These are phyloP conservation scores for Sphaerosporella brunnea DNA, from an alignment of 495 filamentous ascomycete genomes.

Conservation along the genomic window DNA sequence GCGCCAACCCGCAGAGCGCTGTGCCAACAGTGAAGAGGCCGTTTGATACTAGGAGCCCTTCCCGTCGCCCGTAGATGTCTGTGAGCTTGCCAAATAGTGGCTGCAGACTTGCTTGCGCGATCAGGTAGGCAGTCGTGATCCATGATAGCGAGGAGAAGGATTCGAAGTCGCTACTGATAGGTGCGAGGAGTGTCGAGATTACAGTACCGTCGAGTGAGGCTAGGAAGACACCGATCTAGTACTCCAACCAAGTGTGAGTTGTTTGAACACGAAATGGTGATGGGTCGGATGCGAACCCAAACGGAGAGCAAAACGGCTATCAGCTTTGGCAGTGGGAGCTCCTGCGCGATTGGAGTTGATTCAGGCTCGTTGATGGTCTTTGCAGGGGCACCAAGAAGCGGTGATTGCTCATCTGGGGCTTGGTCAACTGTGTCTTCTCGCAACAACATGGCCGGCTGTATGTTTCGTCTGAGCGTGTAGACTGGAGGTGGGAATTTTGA, in stretches of 20 bases:
- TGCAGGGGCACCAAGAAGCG: not conserved
- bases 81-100: constrained; percentile 72
- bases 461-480: too few species aligned
- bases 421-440: too few species aligned
- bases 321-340: constrained; percentile 31
- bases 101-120: constrained; percentile 76
- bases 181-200: constrained; percentile 67
- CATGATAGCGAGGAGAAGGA: constrained; percentile 74
- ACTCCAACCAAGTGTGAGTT: not conserved
- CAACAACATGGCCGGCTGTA: too few species aligned
- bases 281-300: constrained; percentile 31
- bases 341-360: constrained; percentile 5
- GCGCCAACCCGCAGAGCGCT: constrained; percentile 67
- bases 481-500: too few species aligned
- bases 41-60: constrained; percentile 63
- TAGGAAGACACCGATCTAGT: constrained; percentile 65
- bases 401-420: not conserved
- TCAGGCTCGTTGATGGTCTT: not conserved
- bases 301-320: constrained; percentile 32
- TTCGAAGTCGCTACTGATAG: constrained; percentile 70
- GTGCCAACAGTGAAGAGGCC: constrained; percentile 66
- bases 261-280: not conserved
- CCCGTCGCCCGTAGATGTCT: constrained; percentile 68
- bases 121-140: constrained; percentile 79
- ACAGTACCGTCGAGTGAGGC: constrained; percentile 69